Percentiles rank a stretch among this genome's conserved stretches.
Conservation (phyloP, 176 grass and related monocot species). For the Alopecurus myosuroides region DNA sequence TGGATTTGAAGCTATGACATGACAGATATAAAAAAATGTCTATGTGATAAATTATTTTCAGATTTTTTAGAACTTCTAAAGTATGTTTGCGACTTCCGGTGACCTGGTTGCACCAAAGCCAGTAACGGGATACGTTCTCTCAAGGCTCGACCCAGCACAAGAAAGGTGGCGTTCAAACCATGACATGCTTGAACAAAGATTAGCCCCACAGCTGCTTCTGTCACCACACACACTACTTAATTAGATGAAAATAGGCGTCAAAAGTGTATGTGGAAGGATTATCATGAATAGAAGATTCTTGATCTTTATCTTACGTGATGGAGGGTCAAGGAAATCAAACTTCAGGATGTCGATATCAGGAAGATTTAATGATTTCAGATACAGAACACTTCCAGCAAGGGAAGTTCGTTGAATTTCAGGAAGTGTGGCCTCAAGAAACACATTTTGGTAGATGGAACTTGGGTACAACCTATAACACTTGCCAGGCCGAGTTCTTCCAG, state of each 20-base stretch:
- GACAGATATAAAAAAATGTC: no score
- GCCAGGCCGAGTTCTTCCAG: constrained; percentile 93
- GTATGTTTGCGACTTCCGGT: no score
- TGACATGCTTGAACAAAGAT: no score
- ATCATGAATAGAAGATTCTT: constrained; percentile 25
- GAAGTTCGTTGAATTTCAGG: constrained; percentile 93
- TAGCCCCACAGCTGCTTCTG: no score
- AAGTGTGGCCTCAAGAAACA: constrained; percentile 79
- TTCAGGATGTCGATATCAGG: constrained; percentile 85
- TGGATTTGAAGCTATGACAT: no score
- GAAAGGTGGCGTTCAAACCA: no score
- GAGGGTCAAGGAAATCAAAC: constrained; percentile 98
- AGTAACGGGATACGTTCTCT: not conserved
- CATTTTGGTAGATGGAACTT: constrained; percentile 60
- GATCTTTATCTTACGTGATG: constrained; percentile 83
- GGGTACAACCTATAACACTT: constrained; percentile 91
- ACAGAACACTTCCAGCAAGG: constrained; percentile 82
- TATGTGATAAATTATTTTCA: no score
- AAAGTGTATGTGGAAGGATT: not conserved
- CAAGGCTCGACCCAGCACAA: no score
- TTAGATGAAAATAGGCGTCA: no score
- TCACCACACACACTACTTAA: no score
- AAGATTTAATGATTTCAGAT: constrained; percentile 89
- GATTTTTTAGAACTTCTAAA: no score
- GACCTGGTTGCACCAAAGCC: not conserved